Evolutionary conservation across 495 filamentous ascomycete species (phyloP).

Genomic region (Aspergillus diversus): DNA sequence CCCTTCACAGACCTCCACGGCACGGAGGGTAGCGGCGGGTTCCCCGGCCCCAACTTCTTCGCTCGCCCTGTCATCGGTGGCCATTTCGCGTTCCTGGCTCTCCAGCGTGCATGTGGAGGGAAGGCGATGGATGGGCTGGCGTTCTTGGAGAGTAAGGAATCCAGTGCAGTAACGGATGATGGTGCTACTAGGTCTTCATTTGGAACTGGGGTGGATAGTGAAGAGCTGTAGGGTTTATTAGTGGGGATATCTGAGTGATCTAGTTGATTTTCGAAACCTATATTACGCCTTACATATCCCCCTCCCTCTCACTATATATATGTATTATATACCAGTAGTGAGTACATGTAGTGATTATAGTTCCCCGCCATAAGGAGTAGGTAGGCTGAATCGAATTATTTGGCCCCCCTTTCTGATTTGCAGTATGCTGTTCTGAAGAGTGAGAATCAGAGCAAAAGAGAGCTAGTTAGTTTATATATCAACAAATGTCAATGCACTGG

Average conservation of each 20-base stretch:
- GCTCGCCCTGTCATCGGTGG: slow-evolving; percentile 86
- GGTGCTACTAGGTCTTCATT: background rate
- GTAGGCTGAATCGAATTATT: too few species aligned
- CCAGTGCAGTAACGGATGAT: background rate
- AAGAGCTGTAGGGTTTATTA: background rate
- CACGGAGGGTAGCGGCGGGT: slow-evolving; percentile 70
- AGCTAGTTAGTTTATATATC: too few species aligned
- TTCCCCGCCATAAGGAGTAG: too few species aligned
- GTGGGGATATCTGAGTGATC: background rate
- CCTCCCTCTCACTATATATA: too few species aligned
- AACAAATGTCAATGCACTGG: too few species aligned
- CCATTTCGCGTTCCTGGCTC: slow-evolving; percentile 81
- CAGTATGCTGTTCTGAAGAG: too few species aligned
- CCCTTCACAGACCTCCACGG: slow-evolving; percentile 87
- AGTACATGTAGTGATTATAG: too few species aligned
- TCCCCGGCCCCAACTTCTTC: slow-evolving; percentile 71
- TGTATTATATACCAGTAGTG: too few species aligned
- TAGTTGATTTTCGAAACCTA: background rate
- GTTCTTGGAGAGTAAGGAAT: slow-evolving; percentile 58
- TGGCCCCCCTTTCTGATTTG: too few species aligned
- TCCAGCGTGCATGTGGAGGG: slow-evolving; percentile 76
- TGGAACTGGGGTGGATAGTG: background rate
- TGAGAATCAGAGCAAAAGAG: too few species aligned
- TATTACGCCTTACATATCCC: too few species aligned
- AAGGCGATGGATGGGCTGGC: slow-evolving; percentile 64